Conservation (phyloP, 2,329 filamentous ascomycete species). For the Escovopsis sp. region DNA sequence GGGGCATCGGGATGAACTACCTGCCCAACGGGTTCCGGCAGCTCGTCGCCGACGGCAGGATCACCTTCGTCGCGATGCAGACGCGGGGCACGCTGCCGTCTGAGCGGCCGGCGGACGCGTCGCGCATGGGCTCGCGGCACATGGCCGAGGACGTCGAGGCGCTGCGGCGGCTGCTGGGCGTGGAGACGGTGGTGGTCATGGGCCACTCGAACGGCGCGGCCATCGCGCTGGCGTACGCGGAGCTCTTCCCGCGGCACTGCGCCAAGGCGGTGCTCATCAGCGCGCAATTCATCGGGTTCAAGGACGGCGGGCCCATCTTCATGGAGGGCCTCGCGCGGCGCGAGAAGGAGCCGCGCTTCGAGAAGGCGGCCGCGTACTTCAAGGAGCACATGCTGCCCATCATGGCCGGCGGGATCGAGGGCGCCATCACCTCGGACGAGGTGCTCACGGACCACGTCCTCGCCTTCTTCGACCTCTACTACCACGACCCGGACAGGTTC, state of each 20-base stretch:
- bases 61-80: constrained; percentile 1
- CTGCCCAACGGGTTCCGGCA: background rate
- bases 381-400: too few species aligned
- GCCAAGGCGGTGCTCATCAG: background rate
- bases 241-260: background rate
- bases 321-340: background rate
- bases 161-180: background rate
- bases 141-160: constrained; percentile 3
- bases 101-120: background rate
- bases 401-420: background rate
- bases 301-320: background rate
- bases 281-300: background rate
- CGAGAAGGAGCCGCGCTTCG: background rate
- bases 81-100: constrained; percentile 1
- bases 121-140: constrained; percentile 1
- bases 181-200: background rate
- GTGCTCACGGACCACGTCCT: background rate
- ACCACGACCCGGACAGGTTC: background rate
- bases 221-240: constrained; percentile 2
- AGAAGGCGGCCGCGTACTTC: background rate
- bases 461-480: background rate
- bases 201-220: constrained; percentile 3
- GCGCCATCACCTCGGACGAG: background rate
- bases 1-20: constrained; percentile 4
- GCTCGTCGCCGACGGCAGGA: background rate